Percentiles rank a stretch among this genome's conserved stretches.
Evolutionary conservation across 1,284 basidiomycete species (phyloP).

Genomic region (Leccinum huronense): DNA sequence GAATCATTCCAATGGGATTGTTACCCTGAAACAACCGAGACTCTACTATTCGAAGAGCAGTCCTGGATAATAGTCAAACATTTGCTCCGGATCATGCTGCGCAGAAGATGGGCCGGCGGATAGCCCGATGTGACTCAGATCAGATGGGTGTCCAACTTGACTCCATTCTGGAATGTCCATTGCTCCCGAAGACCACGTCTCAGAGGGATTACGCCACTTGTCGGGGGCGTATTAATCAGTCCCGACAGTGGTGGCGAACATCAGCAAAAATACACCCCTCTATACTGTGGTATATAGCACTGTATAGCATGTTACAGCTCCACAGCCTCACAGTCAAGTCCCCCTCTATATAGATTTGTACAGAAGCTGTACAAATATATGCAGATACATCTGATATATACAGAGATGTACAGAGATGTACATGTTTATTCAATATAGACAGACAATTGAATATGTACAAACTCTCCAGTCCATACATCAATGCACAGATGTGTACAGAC

Average conservation of each 20-base stretch:
- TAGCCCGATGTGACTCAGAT: constrained; percentile 23
- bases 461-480: no score
- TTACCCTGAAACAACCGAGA: constrained; percentile 58
- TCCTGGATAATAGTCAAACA: constrained; percentile 44
- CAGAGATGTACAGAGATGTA: no score
- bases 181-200: constrained; percentile 20
- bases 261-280: no score
- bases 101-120: constrained; percentile 18
- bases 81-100: constrained; percentile 34
- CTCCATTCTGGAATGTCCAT: constrained; percentile 22
- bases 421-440: no score
- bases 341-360: no score
- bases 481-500: no score
- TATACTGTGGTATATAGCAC: no score
- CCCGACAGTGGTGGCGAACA: constrained; percentile 32
- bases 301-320: no score
- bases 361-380: no score
- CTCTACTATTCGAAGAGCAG: constrained; percentile 35
- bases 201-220: constrained; percentile 25
- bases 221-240: constrained; percentile 20
- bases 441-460: no score
- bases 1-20: background rate
- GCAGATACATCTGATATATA: no score
- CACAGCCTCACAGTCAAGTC: no score
- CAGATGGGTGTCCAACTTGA: constrained; percentile 28